Evolutionary conservation across 768 basidiomycete species (phyloP), one percentile per base, ranked within the genome.

Genomic region (Candolleomyces eurysporus): DNA sequence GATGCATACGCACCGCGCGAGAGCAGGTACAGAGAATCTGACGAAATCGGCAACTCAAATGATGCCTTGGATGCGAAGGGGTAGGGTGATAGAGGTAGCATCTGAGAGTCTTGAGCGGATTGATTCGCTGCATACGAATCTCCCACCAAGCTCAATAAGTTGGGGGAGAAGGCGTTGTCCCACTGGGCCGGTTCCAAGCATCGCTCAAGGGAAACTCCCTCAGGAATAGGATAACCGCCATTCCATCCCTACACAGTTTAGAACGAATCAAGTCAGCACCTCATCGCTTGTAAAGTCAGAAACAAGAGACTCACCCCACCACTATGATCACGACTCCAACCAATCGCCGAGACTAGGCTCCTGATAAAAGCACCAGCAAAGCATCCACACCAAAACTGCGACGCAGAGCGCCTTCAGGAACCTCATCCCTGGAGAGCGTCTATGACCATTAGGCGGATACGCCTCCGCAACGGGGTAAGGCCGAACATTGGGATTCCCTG

Each of bases 1-100:
- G 65, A 46, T 4, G 60, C 30, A 66, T 60, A 17, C 49, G 56
- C 0, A 14, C 76, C 76, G 21, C 72, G 68, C 1, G 77, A 68
- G 7, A 74, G 49, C 30, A 76, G 51, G 55, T 76, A 71, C 5
- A 75, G 65, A 2, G 66, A 62, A 6, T 71, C 69, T 0, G 71
- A 63, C 4, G 66, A 66, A 26, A 71, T 50, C 6, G 75, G 73
- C 2, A 76, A 62, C 48, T 69, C 61, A 31, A 65, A 60, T 9
- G 54, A 45, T 8, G 58, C 42, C 39, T 46, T 49, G 1, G 61
- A 54, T 2, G 51, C 6, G 49, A 17, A 56, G 9, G 61, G 64
- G 50, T 52, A 58, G 11, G 39, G 9, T 22, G 39, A 19, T 48
- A 39, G 7, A 54, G 55, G 21, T 5, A 31, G 46, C 4, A 14